A percentile compares a stretch with the other conserved stretches of the same genome.
Conservation (phyloP, 2,329 filamentous ascomycete species). For the Fusarium poae region DNA sequence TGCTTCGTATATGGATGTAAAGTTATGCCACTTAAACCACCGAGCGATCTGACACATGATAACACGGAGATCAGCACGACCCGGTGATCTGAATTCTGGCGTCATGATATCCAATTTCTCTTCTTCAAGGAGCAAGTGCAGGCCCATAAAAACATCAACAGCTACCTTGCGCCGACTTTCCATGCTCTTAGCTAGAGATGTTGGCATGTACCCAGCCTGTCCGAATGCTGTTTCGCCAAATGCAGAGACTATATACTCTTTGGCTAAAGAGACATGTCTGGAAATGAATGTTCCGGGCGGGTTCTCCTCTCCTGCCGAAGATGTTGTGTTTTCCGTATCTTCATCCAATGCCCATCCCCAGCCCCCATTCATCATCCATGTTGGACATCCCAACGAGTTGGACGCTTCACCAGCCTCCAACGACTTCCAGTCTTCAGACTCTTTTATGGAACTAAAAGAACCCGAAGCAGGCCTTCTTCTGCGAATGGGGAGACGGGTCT, state of each 20-base stretch:
- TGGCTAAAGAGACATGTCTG: slow-evolving; percentile 69
- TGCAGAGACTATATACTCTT: slow-evolving; percentile 73
- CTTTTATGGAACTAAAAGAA: slow-evolving; percentile 54
- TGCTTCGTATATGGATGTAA: slow-evolving; percentile 63
- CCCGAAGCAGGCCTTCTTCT: slow-evolving; percentile 53
- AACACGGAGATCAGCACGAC: slow-evolving; percentile 71
- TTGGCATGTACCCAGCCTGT: slow-evolving; percentile 73
- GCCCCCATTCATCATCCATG: slow-evolving; percentile 71
- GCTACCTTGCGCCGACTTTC: slow-evolving; percentile 71
- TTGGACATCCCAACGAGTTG: slow-evolving; percentile 63
- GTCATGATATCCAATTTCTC: slow-evolving; percentile 79
- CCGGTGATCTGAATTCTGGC: slow-evolving; percentile 59
- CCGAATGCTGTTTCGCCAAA: slow-evolving; percentile 69
- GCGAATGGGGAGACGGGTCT: slow-evolving; percentile 49
- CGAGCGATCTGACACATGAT: slow-evolving; percentile 82
- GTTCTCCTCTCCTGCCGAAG: slow-evolving; percentile 45
- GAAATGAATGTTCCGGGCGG: slow-evolving; percentile 59
- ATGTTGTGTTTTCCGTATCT: slow-evolving; percentile 54
- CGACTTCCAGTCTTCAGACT: slow-evolving; percentile 61
- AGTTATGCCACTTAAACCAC: slow-evolving; percentile 80
- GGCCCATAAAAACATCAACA: slow-evolving; percentile 76
- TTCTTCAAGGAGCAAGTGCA: slow-evolving; percentile 92
- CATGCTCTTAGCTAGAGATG: slow-evolving; percentile 64
- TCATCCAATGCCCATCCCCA: slow-evolving; percentile 81
- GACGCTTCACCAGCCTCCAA: slow-evolving; percentile 62